Base-by-base conservation (phyloP, 768 basidiomycete species). In the Calocybe cyanea region DNA sequence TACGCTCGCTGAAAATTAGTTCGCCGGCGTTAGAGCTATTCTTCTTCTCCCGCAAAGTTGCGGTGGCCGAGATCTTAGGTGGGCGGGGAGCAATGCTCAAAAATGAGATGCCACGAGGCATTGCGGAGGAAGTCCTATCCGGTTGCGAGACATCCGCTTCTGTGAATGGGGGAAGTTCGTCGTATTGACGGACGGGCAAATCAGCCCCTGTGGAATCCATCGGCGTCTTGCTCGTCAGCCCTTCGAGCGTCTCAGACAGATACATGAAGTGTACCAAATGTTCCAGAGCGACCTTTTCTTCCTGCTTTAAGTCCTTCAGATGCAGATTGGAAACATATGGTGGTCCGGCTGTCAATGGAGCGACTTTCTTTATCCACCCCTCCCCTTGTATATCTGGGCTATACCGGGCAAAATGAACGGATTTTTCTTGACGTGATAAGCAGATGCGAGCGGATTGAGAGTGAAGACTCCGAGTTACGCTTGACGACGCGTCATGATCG, bases 321-420 rank as follows among this genome's bases (percentile, higher is more conserved):
- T 60, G 58, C n/a, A 46, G 40, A 11, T 43, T n/a, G 19, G 51
- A 56, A 14, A 64, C 33, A 35, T 54, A 57, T 19, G 60, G 60
- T 15, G 55, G 35, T 38, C 52, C 44, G n/a, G 57, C 30, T 21
- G 39, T 49, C 15, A 52, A 55, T 18, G 53, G 39, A n/a, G 62
- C 46, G 1, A 57, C 52, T 41, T 58, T 64, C 54, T 69, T 72
- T 25, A 61, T 67, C 72, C 73, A 71, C 53, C 72, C 70, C 20
- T 65, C 60, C 17, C 66, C 65, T 25, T 49, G 56, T 30, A 47
- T 47, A 7, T 59, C 60, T n/a, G 58, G 53, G 2, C 64, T 43
- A 49, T 60, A 61, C 43, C 56, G 60, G 2, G 69, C 66, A 30
- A 73, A 56, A 40, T 74, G 71, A 14, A 72, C 35, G n/a, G 52